These are phyloP conservation scores for Phanerochaete sordida DNA, from an alignment of 768 basidiomycete genomes.

Conservation along the genomic window DNA sequence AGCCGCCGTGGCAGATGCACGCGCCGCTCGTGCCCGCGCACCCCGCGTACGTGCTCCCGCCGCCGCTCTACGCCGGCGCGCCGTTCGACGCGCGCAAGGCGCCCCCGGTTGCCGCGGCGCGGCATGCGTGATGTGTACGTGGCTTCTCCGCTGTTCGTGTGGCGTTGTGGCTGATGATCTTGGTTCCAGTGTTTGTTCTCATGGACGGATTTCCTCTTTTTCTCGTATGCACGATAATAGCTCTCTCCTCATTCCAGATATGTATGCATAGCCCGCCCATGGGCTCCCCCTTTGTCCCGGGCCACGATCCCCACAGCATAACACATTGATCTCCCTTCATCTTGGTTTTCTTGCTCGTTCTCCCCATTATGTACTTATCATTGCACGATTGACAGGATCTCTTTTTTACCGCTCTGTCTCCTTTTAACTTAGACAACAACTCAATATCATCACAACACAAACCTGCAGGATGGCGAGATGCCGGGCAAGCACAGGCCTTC, in stretches of 20 bases:
- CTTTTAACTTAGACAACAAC: background rate
- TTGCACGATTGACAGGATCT: background rate
- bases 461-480: too few relatives aligned
- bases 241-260: background rate
- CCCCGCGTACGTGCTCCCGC: background rate
- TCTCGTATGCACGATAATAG: background rate
- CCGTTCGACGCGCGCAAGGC: constrained; percentile 5
- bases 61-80: background rate
- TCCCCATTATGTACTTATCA: constrained; percentile 3
- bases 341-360: constrained; percentile 1
- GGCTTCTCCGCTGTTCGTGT: background rate
- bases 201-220: background rate
- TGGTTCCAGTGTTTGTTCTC: background rate
- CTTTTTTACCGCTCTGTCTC: background rate
- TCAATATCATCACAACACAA: background rate
- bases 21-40: background rate
- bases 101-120: background rate
- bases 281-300: background rate
- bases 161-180: too few relatives aligned
- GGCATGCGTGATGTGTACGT: constrained; percentile 5
- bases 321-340: background rate
- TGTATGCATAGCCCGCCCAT: constrained; percentile 2
- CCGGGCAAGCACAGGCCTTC: background rate
- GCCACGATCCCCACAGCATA: background rate
- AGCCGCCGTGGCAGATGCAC: too few relatives aligned